A percentile compares a stretch with the other conserved stretches of the same genome.
phyloP scores from a whole-genome alignment of 2,329 filamentous ascomycete species.

The Paramyrothecium roridum region DNA sequence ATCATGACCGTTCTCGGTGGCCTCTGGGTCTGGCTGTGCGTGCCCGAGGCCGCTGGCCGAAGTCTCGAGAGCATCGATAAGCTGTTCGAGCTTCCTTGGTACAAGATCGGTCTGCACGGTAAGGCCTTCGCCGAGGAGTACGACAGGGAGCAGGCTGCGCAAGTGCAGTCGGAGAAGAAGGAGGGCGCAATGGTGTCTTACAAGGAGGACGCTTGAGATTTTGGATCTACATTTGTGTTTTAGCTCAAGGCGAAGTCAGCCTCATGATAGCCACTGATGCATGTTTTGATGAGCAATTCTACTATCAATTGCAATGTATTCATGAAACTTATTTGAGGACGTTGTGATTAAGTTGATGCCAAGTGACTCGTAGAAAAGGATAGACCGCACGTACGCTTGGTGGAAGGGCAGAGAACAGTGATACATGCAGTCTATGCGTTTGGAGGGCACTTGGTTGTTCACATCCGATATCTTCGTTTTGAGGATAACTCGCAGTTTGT shows the following conservation, averaged over 20 bases:
- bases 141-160: neutral
- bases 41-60: conserved; percentile 62
- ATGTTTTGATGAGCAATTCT: neutral
- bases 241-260: neutral
- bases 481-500: too few relatives aligned
- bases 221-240: neutral
- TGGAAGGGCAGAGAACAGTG: too few relatives aligned
- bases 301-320: too few relatives aligned
- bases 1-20: conserved; percentile 38
- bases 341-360: too few relatives aligned
- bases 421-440: too few relatives aligned
- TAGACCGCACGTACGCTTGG: too few relatives aligned
- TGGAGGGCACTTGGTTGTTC: too few relatives aligned
- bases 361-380: too few relatives aligned
- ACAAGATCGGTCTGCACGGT: conserved; percentile 56
- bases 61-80: conserved; percentile 60
- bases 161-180: neutral
- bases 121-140: conserved; percentile 21
- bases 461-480: too few relatives aligned
- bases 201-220: neutral
- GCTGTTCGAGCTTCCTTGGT: conserved; percentile 64
- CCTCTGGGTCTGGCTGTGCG: conserved; percentile 60
- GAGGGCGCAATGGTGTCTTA: neutral
- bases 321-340: too few relatives aligned
- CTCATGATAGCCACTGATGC: neutral